Evolutionary conservation across 805 yeast species (phyloP).

Genomic region (Cyberlindnera sargentensis): DNA sequence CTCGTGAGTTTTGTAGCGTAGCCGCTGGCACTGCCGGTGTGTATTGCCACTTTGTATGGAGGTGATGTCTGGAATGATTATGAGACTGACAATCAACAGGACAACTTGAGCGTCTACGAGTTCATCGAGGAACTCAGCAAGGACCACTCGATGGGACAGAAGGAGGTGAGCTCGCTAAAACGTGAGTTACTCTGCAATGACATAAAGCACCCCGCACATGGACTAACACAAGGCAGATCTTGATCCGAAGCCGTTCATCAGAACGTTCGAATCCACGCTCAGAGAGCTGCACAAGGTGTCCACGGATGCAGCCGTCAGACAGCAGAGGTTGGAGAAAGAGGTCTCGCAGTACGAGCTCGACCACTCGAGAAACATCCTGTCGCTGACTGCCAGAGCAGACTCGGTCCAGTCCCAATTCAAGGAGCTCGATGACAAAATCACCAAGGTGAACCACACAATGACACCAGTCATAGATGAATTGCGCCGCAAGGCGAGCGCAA

Average conservation of each 20-base stretch:
- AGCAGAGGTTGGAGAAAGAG: conserved; percentile 44
- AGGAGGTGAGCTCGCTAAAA: conserved; percentile 43
- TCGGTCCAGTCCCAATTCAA: conserved; percentile 41
- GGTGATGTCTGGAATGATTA: too few relatives aligned
- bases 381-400: conserved; percentile 42
- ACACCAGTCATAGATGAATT: conserved; percentile 66
- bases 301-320: conserved; percentile 46
- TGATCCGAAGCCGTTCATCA: conserved; percentile 91
- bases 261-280: conserved; percentile 84
- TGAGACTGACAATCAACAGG: conserved; percentile 18
- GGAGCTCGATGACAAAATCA: conserved; percentile 43
- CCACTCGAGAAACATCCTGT: conserved; percentile 61
- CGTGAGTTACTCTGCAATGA: conserved; percentile 4
- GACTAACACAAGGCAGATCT: conserved; percentile 21
- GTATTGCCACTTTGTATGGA: too few relatives aligned
- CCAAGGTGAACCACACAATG: conserved; percentile 50
- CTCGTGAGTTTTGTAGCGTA: conserved; percentile 24
- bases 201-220: background rate
- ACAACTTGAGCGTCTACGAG: conserved; percentile 66
- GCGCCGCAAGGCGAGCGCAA: conserved; percentile 59
- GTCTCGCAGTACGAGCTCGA: conserved; percentile 55
- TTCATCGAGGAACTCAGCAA: conserved; percentile 75
- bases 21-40: too few relatives aligned
- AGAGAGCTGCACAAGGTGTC: conserved; percentile 59
- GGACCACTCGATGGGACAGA: conserved; percentile 48